Conservation (phyloP, 345 rosid species). For the Euphorbia lathyris region DNA sequence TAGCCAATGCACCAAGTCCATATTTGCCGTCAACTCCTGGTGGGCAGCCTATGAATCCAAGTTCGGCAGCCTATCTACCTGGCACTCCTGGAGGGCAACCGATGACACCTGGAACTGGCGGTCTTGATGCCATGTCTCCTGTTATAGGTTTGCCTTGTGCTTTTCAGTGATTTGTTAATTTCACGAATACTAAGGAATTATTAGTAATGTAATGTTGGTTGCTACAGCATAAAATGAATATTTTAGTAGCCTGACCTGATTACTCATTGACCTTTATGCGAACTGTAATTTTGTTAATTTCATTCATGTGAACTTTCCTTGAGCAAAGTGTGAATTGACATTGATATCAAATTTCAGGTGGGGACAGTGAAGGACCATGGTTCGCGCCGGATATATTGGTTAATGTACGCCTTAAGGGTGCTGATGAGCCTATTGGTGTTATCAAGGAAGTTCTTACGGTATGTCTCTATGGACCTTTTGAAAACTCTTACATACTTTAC, state of each 20-base stretch:
- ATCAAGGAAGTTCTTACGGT: conserved; percentile 81
- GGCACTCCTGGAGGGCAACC: conserved; percentile 99
- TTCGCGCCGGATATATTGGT: conserved; percentile 87
- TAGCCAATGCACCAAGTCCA: conserved; percentile 93
- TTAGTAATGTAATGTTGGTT: background rate
- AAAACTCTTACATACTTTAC: background rate
- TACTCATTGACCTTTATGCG: background rate
- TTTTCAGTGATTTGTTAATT: background rate
- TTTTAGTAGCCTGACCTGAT: background rate
- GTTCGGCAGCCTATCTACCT: conserved; percentile 71
- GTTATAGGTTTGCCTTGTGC: conserved; percentile 49
- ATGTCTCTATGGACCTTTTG: conserved; percentile 19
- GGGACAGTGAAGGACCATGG: conserved; percentile 78
- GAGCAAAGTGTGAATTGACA: background rate
- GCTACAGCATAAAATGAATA: background rate
- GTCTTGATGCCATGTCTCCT: conserved; percentile 91
- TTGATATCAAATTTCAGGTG: conserved; percentile 47
- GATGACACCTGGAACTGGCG: conserved; percentile 92
- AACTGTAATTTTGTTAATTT: background rate
- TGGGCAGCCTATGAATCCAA: conserved; percentile 90
- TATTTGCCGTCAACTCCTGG: conserved; percentile 93
- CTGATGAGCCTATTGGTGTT: conserved; percentile 63
- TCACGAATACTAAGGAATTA: background rate
- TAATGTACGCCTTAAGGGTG: conserved; percentile 57
- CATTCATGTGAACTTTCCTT: background rate